Base-by-base conservation (phyloP, 805 yeast species). In the Kluyveromyces lactis region DNA sequence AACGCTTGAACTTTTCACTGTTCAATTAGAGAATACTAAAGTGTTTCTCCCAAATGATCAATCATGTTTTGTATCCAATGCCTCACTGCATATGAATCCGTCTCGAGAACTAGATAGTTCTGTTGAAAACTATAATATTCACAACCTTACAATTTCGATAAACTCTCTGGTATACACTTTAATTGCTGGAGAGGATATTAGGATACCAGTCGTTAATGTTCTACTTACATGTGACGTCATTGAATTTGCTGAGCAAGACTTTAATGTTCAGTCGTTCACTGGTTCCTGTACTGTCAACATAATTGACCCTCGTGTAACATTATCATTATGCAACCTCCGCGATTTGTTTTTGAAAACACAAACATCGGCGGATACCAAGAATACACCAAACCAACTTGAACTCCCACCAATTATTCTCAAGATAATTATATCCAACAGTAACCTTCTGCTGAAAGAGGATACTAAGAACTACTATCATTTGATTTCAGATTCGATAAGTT, bases 1-100 rank as follows among this genome's bases (percentile, higher is more conserved):
- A n/a, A 11, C 10, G 8, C 21, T 30, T 15, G 21, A 30, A 8
- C 7, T 18, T 6, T 26, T 34, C 16, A 26, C 37, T 9, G 34
- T 60, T 2, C 58, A 60, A 33, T 36, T 62, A 5, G 63, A 59
- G 42, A 55, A 58, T 36, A 39, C 59, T 3, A 46, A 36, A 11
- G 11, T 62, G 2, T 38, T 37, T 1, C 46, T 52, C 26, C 36
- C 46, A 3, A 33, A 48, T 13, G 19, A 42, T 7, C 23, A 47
- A 7, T 36, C 40, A 3, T 24, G 60, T 7, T 47, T 43, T 16
- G 44, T 56, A 27, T 59, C 64, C 4, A 52, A 57, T 28, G 42
- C 55, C 7, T 56, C 52, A 26, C 30, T 58, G 15, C 46, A 50
- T 28, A 11, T 51, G n/a, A 11, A 12, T n/a, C n/a, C 12, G n/a